phyloP scores from a whole-genome alignment of 768 basidiomycete genomes.

The Ramaria rubella region DNA sequence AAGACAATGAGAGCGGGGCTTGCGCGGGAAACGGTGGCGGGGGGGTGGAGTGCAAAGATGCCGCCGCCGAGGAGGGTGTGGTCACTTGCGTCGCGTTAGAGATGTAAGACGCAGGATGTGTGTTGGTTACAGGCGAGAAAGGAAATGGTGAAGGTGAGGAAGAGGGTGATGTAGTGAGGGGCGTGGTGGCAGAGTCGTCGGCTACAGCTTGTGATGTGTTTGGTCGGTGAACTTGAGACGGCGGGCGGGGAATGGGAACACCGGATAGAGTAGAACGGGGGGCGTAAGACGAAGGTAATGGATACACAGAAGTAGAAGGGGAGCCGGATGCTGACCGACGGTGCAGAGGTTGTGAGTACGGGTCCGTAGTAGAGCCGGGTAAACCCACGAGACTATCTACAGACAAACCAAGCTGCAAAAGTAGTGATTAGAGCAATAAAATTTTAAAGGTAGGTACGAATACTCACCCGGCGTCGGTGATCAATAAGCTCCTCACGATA shows the following conservation, averaged over 20 bases:
- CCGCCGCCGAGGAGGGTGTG: conserved; percentile 61
- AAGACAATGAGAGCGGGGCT: conserved; percentile 46
- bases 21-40: conserved; percentile 27
- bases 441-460: not conserved
- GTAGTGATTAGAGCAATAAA: conserved; percentile 8
- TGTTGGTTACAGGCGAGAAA: conserved; percentile 52
- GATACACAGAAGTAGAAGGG: conserved; percentile 36
- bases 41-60: conserved; percentile 40
- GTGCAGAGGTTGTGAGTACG: conserved; percentile 67
- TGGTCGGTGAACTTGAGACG: conserved; percentile 53
- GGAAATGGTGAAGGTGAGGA: conserved; percentile 62
- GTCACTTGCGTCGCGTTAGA: conserved; percentile 61
- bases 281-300: conserved; percentile 36
- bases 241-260: conserved; percentile 71
- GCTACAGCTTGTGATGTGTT: conserved; percentile 31
- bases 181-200: conserved; percentile 46
- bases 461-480: conserved; percentile 64
- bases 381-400: conserved; percentile 78
- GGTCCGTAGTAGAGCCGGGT: conserved; percentile 43
- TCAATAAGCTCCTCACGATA: conserved; percentile 83
- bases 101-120: conserved; percentile 47
- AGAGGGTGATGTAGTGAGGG: conserved; percentile 59
- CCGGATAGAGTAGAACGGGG: conserved; percentile 35
- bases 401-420: conserved; percentile 57
- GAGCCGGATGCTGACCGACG: conserved; percentile 41